These are phyloP conservation scores for Pseudogymnoascus pannorum DNA, from an alignment of 2,329 filamentous ascomycete species.

Conservation along the genomic window DNA sequence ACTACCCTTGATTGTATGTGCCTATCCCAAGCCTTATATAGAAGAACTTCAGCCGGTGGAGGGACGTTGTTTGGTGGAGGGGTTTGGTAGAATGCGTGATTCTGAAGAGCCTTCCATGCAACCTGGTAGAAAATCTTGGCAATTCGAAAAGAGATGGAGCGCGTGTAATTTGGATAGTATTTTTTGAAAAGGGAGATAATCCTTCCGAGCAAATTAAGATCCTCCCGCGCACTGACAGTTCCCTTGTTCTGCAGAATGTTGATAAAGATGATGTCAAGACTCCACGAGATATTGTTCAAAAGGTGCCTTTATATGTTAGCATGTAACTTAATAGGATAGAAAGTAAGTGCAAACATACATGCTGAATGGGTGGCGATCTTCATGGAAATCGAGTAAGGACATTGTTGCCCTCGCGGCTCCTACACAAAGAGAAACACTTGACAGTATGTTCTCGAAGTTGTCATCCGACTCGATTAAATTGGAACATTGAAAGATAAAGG, in stretches of 20 bases:
- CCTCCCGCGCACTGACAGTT: conserved; percentile 11
- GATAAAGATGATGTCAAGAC: conserved; percentile 17
- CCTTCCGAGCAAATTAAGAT: conserved; percentile 11
- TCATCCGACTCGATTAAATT: conserved; percentile 1
- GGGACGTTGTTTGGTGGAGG: background rate
- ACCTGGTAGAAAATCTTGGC: conserved; percentile 13
- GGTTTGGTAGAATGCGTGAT: background rate
- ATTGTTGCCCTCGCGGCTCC: conserved; percentile 16
- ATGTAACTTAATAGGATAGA: background rate
- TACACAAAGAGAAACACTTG: conserved; percentile 16
- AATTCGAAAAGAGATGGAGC: conserved; percentile 9
- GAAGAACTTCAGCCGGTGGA: background rate
- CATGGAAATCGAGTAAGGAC: conserved; percentile 14
- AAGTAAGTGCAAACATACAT: conserved; percentile 9
- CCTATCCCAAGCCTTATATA: background rate
- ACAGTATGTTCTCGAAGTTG: conserved; percentile 10
- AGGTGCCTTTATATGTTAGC: conserved; percentile 11
- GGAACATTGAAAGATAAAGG: conserved; percentile 13
- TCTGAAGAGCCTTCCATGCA: conserved; percentile 14
- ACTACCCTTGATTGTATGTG: background rate
- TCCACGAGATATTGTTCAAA: conserved; percentile 16
- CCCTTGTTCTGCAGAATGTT: conserved; percentile 17
- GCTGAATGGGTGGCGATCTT: conserved; percentile 14
- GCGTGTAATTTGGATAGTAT: conserved; percentile 12
- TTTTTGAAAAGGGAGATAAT: conserved; percentile 11